These are phyloP conservation scores for Coemansia sp. DNA, from an alignment of 192 early-diverging fungal genomes.

Conservation along the genomic window DNA sequence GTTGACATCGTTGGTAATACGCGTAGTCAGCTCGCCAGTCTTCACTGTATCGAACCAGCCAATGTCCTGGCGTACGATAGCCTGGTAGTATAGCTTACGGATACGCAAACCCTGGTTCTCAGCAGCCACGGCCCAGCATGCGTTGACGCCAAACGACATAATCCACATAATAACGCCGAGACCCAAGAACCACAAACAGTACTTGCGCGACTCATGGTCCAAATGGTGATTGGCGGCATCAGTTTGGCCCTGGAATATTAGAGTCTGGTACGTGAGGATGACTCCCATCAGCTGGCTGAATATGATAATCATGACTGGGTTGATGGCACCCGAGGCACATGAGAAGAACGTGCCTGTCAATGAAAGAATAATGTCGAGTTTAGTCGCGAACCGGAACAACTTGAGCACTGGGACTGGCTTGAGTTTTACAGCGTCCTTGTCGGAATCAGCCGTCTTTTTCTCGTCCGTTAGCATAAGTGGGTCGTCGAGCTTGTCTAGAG, in stretches of 20 bases:
- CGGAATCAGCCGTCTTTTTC: background rate
- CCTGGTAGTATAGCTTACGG: slow-evolving; percentile 72
- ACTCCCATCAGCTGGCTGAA: slow-evolving; percentile 30
- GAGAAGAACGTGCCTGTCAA: slow-evolving; percentile 48
- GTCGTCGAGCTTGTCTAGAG: slow-evolving; percentile 34
- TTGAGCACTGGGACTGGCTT: slow-evolving; percentile 52
- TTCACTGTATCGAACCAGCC: slow-evolving; percentile 80
- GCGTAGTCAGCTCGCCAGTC: slow-evolving; percentile 82
- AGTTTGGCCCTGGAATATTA: background rate
- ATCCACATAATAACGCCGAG: slow-evolving; percentile 46
- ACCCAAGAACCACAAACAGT: slow-evolving; percentile 46
- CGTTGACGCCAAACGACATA: slow-evolving; percentile 38
- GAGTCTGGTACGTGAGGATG: slow-evolving; percentile 23
- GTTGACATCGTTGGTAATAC: slow-evolving; percentile 82
- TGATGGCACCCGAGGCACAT: slow-evolving; percentile 39
- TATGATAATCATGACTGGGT: slow-evolving; percentile 52
- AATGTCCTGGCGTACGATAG: slow-evolving; percentile 87
- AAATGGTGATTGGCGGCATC: slow-evolving; percentile 24
- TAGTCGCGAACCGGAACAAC: slow-evolving; percentile 72
- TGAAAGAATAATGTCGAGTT: slow-evolving; percentile 59
- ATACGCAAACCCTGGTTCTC: slow-evolving; percentile 76
- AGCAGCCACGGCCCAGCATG: slow-evolving; percentile 51
- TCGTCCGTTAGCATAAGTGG: slow-evolving; percentile 2
- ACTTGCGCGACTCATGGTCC: slow-evolving; percentile 36
- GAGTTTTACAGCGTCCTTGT: slow-evolving; percentile 10